A percentile compares a stretch with the other conserved stretches of the same genome.
Evolutionary conservation across 2,329 filamentous ascomycete species (phyloP).

Genomic region (Penicillium sp.): DNA sequence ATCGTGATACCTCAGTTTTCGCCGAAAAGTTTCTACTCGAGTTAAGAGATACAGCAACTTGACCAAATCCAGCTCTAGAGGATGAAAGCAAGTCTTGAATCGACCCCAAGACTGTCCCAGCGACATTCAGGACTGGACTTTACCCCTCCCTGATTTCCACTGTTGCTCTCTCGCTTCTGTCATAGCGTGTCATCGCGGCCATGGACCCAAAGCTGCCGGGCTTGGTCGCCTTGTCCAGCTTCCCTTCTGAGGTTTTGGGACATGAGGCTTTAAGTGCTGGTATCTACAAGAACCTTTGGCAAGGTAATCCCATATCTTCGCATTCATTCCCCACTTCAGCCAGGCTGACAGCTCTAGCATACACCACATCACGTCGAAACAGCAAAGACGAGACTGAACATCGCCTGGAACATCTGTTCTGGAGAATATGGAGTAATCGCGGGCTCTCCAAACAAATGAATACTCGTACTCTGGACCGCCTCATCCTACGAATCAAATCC

Average conservation of each 20-base stretch:
- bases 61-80: neutral
- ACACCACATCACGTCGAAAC: constrained; percentile 47
- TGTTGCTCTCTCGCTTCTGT: neutral
- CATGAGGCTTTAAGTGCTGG: constrained; percentile 40
- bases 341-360: constrained; percentile 37
- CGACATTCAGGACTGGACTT: neutral
- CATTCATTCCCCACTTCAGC: neutral
- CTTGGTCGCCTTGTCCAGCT: constrained; percentile 43
- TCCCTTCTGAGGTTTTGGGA: constrained; percentile 39
- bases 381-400: constrained; percentile 43
- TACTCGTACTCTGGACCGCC: constrained; percentile 41
- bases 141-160: neutral
- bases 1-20: neutral
- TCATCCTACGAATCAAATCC: constrained; percentile 49
- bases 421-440: constrained; percentile 52
- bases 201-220: constrained; percentile 46
- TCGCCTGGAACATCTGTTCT: constrained; percentile 55
- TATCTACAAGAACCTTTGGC: constrained; percentile 50
- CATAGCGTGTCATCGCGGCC: neutral
- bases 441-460: constrained; percentile 39
- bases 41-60: neutral
- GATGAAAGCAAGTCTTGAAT: neutral
- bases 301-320: constrained; percentile 37
- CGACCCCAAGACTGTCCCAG: constrained; percentile 1
- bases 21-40: neutral